These are phyloP conservation scores for Arthrobotrys sinensis DNA, from an alignment of 2,329 filamentous ascomycete species.

Conservation along the genomic window DNA sequence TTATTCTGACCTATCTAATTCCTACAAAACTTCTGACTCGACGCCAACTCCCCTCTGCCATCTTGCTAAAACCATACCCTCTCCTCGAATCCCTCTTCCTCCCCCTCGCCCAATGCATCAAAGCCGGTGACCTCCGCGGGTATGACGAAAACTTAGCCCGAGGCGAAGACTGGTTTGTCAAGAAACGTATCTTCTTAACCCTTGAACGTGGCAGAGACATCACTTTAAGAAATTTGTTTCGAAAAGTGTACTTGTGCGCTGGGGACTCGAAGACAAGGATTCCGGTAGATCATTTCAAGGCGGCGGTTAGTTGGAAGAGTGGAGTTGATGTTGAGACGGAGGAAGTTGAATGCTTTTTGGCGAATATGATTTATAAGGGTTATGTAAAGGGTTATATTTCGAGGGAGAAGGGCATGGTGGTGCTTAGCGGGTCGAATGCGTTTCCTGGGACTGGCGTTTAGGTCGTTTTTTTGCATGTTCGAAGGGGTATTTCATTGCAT, in stretches of 20 bases:
- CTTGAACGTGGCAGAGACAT: conserved; percentile 93
- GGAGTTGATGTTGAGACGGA: conserved; percentile 77
- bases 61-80: conserved; percentile 82
- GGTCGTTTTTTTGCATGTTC: background rate
- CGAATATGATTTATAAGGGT: conserved; percentile 99
- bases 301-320: conserved; percentile 76
- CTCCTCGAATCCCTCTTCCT: conserved; percentile 82
- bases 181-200: conserved; percentile 92
- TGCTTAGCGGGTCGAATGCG: conserved; percentile 91
- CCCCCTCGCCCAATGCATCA: conserved; percentile 84
- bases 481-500: background rate
- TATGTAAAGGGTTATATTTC: conserved; percentile 99
- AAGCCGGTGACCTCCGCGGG: conserved; percentile 82
- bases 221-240: conserved; percentile 88
- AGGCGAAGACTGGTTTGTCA: conserved; percentile 93
- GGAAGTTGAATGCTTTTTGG: conserved; percentile 94
- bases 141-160: conserved; percentile 86
- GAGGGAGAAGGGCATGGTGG: conserved; percentile 88
- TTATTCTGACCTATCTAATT: conserved; percentile 94
- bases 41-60: conserved; percentile 82
- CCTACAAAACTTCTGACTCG: conserved; percentile 91
- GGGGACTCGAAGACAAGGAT: conserved; percentile 84
- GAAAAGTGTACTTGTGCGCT: conserved; percentile 85
- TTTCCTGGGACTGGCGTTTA: conserved; percentile 85
- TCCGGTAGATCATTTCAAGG: conserved; percentile 85